Evolutionary conservation across 1,284 basidiomycete genomes (phyloP).

Genomic region (Cutaneotrichosporon cutaneum): DNA sequence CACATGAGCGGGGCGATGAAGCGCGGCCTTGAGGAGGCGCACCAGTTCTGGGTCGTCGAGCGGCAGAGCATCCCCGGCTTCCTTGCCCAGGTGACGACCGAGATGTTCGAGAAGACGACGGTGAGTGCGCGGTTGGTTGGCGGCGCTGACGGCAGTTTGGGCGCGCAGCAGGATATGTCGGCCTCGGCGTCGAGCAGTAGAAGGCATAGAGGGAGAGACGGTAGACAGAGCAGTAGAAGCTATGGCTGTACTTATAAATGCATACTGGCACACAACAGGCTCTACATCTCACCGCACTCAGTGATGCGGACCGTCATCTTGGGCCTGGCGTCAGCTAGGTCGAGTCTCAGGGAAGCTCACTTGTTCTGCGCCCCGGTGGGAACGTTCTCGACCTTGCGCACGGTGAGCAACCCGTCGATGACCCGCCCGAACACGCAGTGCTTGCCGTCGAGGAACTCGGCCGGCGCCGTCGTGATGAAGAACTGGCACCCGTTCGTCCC

Average conservation of each 20-base stretch:
- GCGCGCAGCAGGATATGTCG: slow-evolving; percentile 47
- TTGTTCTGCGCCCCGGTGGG: slow-evolving; percentile 65
- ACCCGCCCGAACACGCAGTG: slow-evolving; percentile 92
- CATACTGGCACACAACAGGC: slow-evolving; percentile 1
- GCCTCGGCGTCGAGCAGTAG: slow-evolving; percentile 23
- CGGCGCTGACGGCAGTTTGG: slow-evolving; percentile 33
- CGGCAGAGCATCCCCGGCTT: slow-evolving; percentile 58
- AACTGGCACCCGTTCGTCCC: slow-evolving; percentile 94
- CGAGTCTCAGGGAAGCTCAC: slow-evolving; percentile 18
- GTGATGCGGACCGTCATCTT: slow-evolving; percentile 29
- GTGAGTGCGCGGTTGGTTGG: slow-evolving; percentile 30
- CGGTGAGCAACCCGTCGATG: slow-evolving; percentile 80
- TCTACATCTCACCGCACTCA: slow-evolving; percentile 58
- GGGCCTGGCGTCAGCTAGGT: slow-evolving; percentile 18
- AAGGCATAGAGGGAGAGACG: background rate
- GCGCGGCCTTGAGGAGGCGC: slow-evolving; percentile 51
- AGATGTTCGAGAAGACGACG: slow-evolving; percentile 56
- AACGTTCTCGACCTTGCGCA: slow-evolving; percentile 92
- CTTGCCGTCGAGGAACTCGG: slow-evolving; percentile 91
- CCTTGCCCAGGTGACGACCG: slow-evolving; percentile 56
- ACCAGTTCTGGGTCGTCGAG: slow-evolving; percentile 57
- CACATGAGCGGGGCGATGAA: slow-evolving; percentile 54
- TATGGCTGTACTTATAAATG: slow-evolving; percentile 7
- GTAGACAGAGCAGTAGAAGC: background rate
- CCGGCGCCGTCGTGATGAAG: slow-evolving; percentile 92